Conservation (phyloP, 306 rosid species). For the Prosopis cineraria region DNA sequence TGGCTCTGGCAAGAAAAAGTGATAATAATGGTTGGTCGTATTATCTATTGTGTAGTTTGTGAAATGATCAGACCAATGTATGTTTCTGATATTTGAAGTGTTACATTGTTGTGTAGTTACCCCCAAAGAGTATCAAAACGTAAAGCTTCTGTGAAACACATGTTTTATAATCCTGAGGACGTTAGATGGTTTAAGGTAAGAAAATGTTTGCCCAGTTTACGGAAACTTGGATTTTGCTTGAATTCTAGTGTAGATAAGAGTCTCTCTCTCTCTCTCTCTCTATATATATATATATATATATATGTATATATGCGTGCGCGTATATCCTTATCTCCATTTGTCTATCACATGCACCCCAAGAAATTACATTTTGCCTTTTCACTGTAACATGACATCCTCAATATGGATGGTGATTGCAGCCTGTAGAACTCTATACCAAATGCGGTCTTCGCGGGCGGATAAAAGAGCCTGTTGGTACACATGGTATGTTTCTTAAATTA, state of each 20-base stretch:
- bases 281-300: background rate
- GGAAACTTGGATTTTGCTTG: slow-evolving; percentile 9
- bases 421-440: slow-evolving; percentile 86
- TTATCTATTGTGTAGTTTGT: background rate
- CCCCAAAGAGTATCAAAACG: slow-evolving; percentile 94
- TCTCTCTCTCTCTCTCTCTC: background rate
- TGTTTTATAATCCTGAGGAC: slow-evolving; percentile 96
- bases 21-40: slow-evolving; percentile 6
- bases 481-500: slow-evolving; percentile 56
- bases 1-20: background rate
- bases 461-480: slow-evolving; percentile 97
- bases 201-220: slow-evolving; percentile 9
- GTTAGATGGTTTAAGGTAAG: slow-evolving; percentile 95
- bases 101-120: slow-evolving; percentile 64
- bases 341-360: background rate
- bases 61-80: background rate
- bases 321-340: no score
- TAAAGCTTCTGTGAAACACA: slow-evolving; percentile 78
- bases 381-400: slow-evolving; percentile 16
- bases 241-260: background rate
- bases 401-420: slow-evolving; percentile 64
- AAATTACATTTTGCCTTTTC: slow-evolving; percentile 6
- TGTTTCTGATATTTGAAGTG: slow-evolving; percentile 4
- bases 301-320: no score
- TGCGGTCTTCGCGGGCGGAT: slow-evolving; percentile 91